These are phyloP conservation scores for Osmozyma mogii DNA, from an alignment of 805 yeast genomes.

Conservation along the genomic window DNA sequence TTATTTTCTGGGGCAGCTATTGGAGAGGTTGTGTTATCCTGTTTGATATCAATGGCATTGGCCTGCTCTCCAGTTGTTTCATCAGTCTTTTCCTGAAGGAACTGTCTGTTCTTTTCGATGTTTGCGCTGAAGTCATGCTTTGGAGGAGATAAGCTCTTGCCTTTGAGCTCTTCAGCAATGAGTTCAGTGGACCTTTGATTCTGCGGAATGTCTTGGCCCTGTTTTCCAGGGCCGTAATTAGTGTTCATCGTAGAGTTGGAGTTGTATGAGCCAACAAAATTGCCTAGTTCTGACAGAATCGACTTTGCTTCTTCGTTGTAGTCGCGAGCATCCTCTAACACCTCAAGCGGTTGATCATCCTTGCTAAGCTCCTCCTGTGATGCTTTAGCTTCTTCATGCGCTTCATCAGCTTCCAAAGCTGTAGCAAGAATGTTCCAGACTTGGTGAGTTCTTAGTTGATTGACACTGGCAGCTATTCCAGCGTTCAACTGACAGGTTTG, in stretches of 20 bases:
- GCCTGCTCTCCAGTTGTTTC: too few relatives aligned
- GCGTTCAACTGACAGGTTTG: slow-evolving; percentile 56
- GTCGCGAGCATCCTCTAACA: too few relatives aligned
- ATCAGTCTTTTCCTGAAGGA: too few relatives aligned
- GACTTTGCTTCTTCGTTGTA: slow-evolving; percentile 8
- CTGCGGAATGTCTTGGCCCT: too few relatives aligned
- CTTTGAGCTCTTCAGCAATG: too few relatives aligned
- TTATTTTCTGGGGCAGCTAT: too few relatives aligned
- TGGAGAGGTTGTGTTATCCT: too few relatives aligned
- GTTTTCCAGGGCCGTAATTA: slow-evolving; percentile 21
- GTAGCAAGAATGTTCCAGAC: slow-evolving; percentile 54
- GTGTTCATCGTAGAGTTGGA: slow-evolving; percentile 36
- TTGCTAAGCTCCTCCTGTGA: neutral
- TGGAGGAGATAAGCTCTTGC: too few relatives aligned
- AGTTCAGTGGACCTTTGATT: too few relatives aligned
- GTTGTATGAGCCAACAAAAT: slow-evolving; percentile 34
- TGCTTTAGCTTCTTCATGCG: slow-evolving; percentile 15
- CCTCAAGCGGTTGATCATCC: neutral
- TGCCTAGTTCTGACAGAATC: slow-evolving; percentile 28
- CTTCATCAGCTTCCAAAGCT: slow-evolving; percentile 30
- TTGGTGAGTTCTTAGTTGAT: slow-evolving; percentile 47
- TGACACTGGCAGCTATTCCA: slow-evolving; percentile 44
- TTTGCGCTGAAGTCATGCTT: too few relatives aligned
- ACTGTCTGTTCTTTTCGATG: too few relatives aligned
- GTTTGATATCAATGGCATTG: too few relatives aligned